These are phyloP conservation scores for Arxiozyma telluris DNA, from an alignment of 1,139 yeast genomes.

Conservation along the genomic window DNA sequence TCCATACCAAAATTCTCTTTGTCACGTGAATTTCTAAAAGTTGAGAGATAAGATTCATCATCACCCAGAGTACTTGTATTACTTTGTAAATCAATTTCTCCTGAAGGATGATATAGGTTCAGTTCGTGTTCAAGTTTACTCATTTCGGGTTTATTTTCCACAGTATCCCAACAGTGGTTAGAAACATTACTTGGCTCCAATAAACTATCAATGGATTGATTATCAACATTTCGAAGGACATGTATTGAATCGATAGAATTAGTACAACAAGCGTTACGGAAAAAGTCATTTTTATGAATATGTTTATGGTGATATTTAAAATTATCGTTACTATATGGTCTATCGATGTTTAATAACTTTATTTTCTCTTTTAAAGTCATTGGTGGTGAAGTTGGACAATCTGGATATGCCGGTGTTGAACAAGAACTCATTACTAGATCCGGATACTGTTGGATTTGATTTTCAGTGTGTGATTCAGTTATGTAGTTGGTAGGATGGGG, in stretches of 20 bases:
- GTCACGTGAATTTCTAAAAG: slow-evolving; percentile 10
- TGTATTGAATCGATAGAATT: slow-evolving; percentile 4
- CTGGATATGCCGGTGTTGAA: slow-evolving; percentile 8
- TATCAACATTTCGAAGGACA: background rate
- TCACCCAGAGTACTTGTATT: slow-evolving; percentile 26
- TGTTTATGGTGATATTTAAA: background rate
- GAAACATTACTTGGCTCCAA: background rate
- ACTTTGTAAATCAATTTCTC: slow-evolving; percentile 20
- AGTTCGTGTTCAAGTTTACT: background rate
- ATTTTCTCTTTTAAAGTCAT: slow-evolving; percentile 26
- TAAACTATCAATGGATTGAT: slow-evolving; percentile 4
- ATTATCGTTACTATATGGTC: slow-evolving; percentile 3
- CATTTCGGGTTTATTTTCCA: background rate
- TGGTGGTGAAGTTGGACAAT: slow-evolving; percentile 21
- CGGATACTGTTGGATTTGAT: slow-evolving; percentile 1
- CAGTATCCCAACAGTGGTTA: background rate
- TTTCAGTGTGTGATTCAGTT: background rate
- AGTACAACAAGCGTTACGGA: too few relatives aligned
- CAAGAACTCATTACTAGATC: background rate
- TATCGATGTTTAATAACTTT: slow-evolving; percentile 20
- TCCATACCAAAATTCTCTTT: slow-evolving; percentile 1
- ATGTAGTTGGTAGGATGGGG: background rate
- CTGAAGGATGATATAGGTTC: slow-evolving; percentile 2
- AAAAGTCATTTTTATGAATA: background rate
- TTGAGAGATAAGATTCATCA: slow-evolving; percentile 20